Base-by-base conservation (phyloP, 805 yeast genomes). In the Nakazawaea populi region DNA sequence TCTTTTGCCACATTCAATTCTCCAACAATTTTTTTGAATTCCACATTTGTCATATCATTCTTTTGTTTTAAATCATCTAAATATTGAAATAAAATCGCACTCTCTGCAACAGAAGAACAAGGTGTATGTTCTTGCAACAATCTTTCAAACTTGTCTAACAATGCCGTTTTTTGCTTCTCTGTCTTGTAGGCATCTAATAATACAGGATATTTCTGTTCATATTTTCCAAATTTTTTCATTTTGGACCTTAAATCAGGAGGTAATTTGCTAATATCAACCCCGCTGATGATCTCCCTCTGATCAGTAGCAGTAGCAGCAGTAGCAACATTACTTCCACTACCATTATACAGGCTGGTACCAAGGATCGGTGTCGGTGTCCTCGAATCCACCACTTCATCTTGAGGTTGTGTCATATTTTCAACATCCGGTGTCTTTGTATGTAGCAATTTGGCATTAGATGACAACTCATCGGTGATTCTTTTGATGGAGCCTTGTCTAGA, bases 161-260 rank as follows among this genome's bases (percentile, higher is more conserved):
- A 73, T 44, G 78, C 83, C 1, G 76, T 70, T 58, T 83, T 86
- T 46, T 76, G 72, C 68, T 87, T 89, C 64, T 91, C 97, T 1
- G 75, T 70, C 61, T 89, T 87, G 69, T 89, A 94, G 0, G 98
- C 97, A 42, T 85, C 85, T 47, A 90, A 74, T 12, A 92, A 71
- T 42, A 82, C 70, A 0, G 99, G 99, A 62, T 94, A 92, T 64
- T 89, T 90, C 47, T 85, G 86, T 64, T 92, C 98, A 65, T 91
- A 92, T 64, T 89, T 90, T 51, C 76, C 80, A 60, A 87, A 88
- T 69, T 89, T 91, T 51, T 76, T 76, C 65, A 90, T 66, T 59
- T 84, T 86, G 5, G 82, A 67, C 53, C 77, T 76, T 14, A 89
- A 67, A 4, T 77, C 80, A 2, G 77, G 75, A 0, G 89, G 80